Evolutionary conservation across 2,329 filamentous ascomycete species (phyloP), one percentile per base, ranked within the genome.

Genomic region (Ramularia collo-cygni): DNA sequence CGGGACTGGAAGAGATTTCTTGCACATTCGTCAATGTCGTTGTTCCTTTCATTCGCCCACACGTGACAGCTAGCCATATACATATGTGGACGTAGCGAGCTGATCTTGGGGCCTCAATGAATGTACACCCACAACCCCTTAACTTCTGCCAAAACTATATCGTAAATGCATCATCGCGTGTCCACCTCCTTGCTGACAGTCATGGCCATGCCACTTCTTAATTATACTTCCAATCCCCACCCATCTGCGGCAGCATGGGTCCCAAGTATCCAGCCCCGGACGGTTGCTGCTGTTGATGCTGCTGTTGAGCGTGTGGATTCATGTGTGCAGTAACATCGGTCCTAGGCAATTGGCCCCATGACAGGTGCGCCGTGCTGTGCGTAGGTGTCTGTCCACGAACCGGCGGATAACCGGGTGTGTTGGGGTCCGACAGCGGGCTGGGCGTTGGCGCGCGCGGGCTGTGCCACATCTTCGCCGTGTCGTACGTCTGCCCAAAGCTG

Each of bases 391-490:
- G 45, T 10, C 46, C 48, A 17, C 50, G 37, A 30, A 37, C 41
- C 13, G 17, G 31, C 8, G 31, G 14, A 19, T 49, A 43, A 28
- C 51, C 52, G 8, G 54, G 54, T 9, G 56, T 46, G 37, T 56
- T 51, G 8, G 48, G 46, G 31, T 60, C 56, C 4, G 48, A 52
- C 36, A 62, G 38, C 15, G 60, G 60, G 37, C 56, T 62, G 8
- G 52, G 51, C 14, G 53, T 60, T 3, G 55, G 57, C 18, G 53
- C 55, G 42, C 58, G 52, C 13, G 56, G 57, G 31, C 55, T 62
- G 35, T 56, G 48, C 50, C 49, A 52, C 42, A 53, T 48, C 39
- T 47, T 51, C 17, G 53, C 44, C 9, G 40, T 44, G 19, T 56
- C 50, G 41, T 56, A 56, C 7, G 44, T 27, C 21, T 51, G 44